Conservation (phyloP, 495 filamentous ascomycete genomes). For the Aspergillus asperescens region DNA sequence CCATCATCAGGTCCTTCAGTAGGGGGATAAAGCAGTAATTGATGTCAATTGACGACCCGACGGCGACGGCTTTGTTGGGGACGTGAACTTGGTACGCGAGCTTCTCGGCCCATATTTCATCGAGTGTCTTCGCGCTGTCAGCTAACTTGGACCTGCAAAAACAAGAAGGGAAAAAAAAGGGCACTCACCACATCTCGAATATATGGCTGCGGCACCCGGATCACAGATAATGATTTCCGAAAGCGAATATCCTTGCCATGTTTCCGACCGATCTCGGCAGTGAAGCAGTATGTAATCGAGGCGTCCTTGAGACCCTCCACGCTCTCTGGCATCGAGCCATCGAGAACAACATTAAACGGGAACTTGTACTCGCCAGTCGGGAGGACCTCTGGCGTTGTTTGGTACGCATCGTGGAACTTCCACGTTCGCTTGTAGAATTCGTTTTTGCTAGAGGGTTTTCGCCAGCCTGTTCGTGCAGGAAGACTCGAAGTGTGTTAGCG, state of each 20-base stretch:
- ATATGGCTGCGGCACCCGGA: background rate
- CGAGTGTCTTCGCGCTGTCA: background rate
- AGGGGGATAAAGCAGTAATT: background rate
- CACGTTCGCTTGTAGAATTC: background rate
- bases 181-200: background rate
- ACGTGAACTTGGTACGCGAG: background rate
- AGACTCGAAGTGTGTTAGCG: background rate
- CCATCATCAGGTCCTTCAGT: background rate
- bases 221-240: background rate
- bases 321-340: background rate
- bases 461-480: background rate
- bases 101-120: constrained; percentile 2
- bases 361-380: background rate
- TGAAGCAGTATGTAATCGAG: background rate
- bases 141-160: background rate
- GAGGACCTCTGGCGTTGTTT: background rate
- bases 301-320: background rate
- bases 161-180: background rate
- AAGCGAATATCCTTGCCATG: background rate
- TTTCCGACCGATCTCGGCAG: background rate
- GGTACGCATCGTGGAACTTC: background rate
- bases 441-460: background rate
- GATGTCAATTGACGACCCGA: background rate
- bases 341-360: background rate
- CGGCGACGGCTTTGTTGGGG: background rate